Evolutionary conservation across 768 basidiomycete species (phyloP), one percentile per base, ranked within the genome.

Genomic region (Hortiboletus campestris): DNA sequence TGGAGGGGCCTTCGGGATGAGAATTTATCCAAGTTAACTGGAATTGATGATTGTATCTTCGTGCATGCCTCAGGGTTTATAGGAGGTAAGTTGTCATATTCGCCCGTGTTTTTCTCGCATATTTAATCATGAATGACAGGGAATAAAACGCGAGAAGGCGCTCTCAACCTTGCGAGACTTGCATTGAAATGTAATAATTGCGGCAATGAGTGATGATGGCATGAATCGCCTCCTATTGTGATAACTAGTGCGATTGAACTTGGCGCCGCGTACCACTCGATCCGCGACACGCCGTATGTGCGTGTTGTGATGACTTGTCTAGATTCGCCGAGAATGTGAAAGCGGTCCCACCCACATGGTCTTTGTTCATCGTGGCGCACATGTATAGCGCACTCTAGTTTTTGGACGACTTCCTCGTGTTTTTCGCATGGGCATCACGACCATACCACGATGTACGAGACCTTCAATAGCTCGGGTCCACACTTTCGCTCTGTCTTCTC

Each of bases 11-110:
- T 94, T 38, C 79, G 97, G 45, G 96, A 98, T 70, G 89, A 91
- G 11, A 80, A 81, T 43, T 76, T 99, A 39, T 89, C 87, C 45
- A 74, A 81, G 60, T 73, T 82, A 8, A 84, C 84, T 16, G 91
- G 92, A 3, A 84, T 98, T 56, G 81, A 84, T 0, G 93, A 87
- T 2, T 81, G 95, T 49, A 84, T 97, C 51, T 99, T 99, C 66
- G 85, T 95, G 25, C 97, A 99, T 73, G 93, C 95, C 1, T 89
- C 88, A 55, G 97, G 97, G 9, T 99, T 99, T 71, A 98, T 94
- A 66, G 97, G 97, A 64, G 94, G 94, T 86, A 59, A 57, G 82
- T 67, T 29, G 36, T 28, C 31, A 32, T 53, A 51, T 55, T 52
- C 12, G 25, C 44, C 29, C 29, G 31, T 48, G 7, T 45, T 35